phyloP scores from a whole-genome alignment of 768 basidiomycete genomes.

The Mycena leptocephala region DNA sequence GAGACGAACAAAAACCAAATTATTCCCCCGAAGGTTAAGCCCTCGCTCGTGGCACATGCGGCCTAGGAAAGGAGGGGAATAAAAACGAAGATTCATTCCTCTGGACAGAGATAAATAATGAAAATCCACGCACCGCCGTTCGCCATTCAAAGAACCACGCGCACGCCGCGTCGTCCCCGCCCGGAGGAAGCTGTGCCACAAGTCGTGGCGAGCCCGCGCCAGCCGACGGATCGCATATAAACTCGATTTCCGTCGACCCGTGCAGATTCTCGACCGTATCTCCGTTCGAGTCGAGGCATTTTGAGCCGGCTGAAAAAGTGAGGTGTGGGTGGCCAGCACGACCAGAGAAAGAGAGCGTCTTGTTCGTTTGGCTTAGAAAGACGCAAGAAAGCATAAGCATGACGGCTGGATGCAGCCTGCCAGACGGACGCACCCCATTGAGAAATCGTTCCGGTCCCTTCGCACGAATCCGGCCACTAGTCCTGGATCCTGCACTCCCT shows the following conservation, averaged over 20 bases:
- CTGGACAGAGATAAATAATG: background rate
- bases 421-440: conserved; percentile 71
- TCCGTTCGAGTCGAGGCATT: conserved; percentile 64
- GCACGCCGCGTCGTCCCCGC: conserved; percentile 55
- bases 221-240: conserved; percentile 81
- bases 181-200: conserved; percentile 78
- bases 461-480: conserved; percentile 74
- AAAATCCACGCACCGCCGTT: conserved; percentile 71
- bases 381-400: conserved; percentile 50
- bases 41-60: conserved; percentile 53
- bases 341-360: conserved; percentile 69
- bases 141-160: conserved; percentile 89
- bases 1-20: conserved; percentile 71
- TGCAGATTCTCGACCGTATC: conserved; percentile 47
- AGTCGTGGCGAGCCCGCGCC: conserved; percentile 69
- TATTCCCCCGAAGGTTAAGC: conserved; percentile 65
- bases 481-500: conserved; percentile 57
- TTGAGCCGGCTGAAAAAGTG: conserved; percentile 68
- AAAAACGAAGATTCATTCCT: background rate
- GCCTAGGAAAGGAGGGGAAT: background rate
- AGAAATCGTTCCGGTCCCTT: conserved; percentile 77
- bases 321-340: conserved; percentile 71
- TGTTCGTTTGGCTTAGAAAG: conserved; percentile 55
- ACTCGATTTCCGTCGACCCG: conserved; percentile 81
- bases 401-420: conserved; percentile 53